These are phyloP conservation scores for Colletotrichum sp. DNA, from an alignment of 2,329 filamentous ascomycete genomes.

Conservation along the genomic window DNA sequence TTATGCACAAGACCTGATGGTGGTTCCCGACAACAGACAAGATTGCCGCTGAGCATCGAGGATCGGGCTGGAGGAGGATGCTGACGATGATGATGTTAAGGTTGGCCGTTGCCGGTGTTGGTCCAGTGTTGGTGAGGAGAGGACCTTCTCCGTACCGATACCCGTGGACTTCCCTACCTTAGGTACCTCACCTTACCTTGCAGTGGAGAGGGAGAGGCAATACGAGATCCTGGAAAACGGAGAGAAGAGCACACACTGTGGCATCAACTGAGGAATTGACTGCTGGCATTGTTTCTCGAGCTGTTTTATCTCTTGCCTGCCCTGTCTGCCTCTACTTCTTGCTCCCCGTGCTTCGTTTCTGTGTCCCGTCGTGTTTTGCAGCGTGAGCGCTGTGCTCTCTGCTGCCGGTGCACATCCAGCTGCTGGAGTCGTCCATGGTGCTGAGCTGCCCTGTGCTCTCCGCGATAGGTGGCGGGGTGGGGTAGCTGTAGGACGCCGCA, in stretches of 20 bases:
- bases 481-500: neutral
- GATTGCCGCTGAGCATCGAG: neutral
- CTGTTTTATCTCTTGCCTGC: neutral
- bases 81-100: neutral
- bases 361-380: conserved; percentile 1
- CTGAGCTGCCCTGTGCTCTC: conserved; percentile 2
- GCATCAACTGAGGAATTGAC: neutral
- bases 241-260: neutral
- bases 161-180: neutral
- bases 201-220: neutral
- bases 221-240: neutral
- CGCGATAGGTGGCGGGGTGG: neutral
- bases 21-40: neutral
- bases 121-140: neutral
- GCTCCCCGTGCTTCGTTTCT: neutral
- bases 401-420: neutral
- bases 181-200: neutral
- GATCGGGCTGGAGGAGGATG: neutral
- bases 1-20: neutral
- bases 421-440: neutral
- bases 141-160: neutral
- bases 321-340: neutral
- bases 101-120: neutral
- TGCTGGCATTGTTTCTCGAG: neutral
- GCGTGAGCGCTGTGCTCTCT: neutral